Evolutionary conservation across 768 basidiomycete species (phyloP).

Genomic region (Agrocybe pediades): DNA sequence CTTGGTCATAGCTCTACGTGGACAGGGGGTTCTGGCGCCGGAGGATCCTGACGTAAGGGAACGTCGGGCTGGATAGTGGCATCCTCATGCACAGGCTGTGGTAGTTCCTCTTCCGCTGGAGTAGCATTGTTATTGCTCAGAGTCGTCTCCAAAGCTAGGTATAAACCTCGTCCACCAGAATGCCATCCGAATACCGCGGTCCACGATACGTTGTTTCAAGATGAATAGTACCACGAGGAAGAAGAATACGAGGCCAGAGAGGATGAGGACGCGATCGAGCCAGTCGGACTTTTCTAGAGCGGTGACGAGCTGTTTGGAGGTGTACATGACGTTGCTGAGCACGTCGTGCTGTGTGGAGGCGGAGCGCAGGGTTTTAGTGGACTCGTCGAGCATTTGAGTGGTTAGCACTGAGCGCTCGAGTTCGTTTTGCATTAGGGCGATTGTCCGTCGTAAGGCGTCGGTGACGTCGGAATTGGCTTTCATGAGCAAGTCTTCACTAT

Average conservation of each 20-base stretch:
- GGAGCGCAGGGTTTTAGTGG: slow-evolving; percentile 73
- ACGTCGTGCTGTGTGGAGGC: slow-evolving; percentile 79
- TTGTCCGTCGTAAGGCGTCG: slow-evolving; percentile 81
- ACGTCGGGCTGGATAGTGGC: background rate
- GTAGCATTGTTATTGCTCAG: background rate
- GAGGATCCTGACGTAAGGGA: background rate
- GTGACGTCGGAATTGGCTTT: slow-evolving; percentile 89
- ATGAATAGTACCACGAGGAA: slow-evolving; percentile 82
- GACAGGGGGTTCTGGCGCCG: slow-evolving; percentile 2
- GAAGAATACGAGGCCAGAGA: slow-evolving; percentile 83
- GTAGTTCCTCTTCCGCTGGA: background rate
- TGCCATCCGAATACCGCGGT: slow-evolving; percentile 74
- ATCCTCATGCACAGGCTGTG: background rate
- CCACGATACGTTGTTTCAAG: slow-evolving; percentile 83
- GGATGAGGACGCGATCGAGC: slow-evolving; percentile 87
- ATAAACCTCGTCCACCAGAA: slow-evolving; percentile 89
- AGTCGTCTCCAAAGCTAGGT: slow-evolving; percentile 42
- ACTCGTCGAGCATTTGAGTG: slow-evolving; percentile 82
- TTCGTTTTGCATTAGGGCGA: slow-evolving; percentile 87
- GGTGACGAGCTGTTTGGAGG: slow-evolving; percentile 84
- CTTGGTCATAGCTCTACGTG: slow-evolving; percentile 18
- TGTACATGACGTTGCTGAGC: slow-evolving; percentile 67
- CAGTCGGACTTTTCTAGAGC: slow-evolving; percentile 89
- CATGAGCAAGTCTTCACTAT: slow-evolving; percentile 84
- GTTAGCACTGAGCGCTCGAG: slow-evolving; percentile 88